Evolutionary conservation across 108 stramenopile species (phyloP), one percentile per base, ranked within the genome.

Genomic region (Parietichytrium sp.): DNA sequence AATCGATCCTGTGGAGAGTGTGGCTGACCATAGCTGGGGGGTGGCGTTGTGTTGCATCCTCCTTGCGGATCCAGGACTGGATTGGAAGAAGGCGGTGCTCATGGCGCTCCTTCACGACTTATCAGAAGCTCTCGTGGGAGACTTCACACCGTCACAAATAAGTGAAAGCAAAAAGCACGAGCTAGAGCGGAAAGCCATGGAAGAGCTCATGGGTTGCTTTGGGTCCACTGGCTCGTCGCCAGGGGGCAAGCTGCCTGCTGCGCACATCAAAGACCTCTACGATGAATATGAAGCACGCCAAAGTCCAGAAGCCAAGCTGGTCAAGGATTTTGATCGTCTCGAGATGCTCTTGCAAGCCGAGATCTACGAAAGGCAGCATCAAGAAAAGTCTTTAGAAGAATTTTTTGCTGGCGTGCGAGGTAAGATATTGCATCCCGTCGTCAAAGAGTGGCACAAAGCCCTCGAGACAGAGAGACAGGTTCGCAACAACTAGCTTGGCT

Each of bases 281-380:
- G 87, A 89, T 78, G 93, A 94, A 80, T 94, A 94, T 72, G 93
- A 94, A 84, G 87, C 80, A 42, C 90, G 91, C 3, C 30, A 29
- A 8, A 90, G 91, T 0, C 38, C 78, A 47, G 93, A 94, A 80
- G 87, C 93, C 7, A 80, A 55, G 45, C 78, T 91, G 8, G 84
- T 89, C 48, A 93, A 93, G 80, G 93, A 94, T 80, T 86, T 94
- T 78, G 94, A 94, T 80, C 92, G 92, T 52, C 86, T 92, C 61
- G 94, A 94, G 85, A 94, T 94, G 93, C 89, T 92, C 48, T 80
- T 94, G 79, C 92, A 92, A 72, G 94, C 94, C 16, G 81, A 88
- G 38, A 93, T 92, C 81, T 94, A 94, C 79, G 94, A 94, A 84
- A 54, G 83, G 13, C 89, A 92, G 36, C 61, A 80, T 48, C 36